Base-by-base conservation (phyloP, 129 eudicot species). In the sunflower (Helianthus annuus) region DNA sequence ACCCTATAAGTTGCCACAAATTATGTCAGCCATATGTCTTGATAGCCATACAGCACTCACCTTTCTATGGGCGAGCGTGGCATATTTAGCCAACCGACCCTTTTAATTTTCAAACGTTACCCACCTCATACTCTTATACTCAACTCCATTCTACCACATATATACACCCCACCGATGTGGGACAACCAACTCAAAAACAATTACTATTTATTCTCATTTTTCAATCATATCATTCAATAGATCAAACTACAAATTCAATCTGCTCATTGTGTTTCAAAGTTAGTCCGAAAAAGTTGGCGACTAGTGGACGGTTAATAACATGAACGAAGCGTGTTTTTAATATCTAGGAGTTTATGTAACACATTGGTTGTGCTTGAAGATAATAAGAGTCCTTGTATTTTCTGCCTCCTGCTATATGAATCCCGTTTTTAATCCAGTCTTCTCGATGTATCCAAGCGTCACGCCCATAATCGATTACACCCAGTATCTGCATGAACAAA, bases 31-130 rank as follows among this genome's bases (percentile, higher is more conserved):
- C 97, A 91, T 91, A 91, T 91, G 92, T 91, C 97, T 91, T 84
- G 97, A 91, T 91, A 80, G 83, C 96, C 96, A 88, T 91, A 85
- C 97, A 79, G 92, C 97, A 83, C 88, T 66, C 88, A 78, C 97
- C 90, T 19, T 0, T 34, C 66, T 5, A 74, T 19, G 84, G 81
- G 87, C 73, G 64, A 76, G 81, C 83, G 81, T 78, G 96, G 92
- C 97, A 91, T 84, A 91, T 88, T 91, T 91, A 91, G 97, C 96
- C 97, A 91, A 82, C 96, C 81, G 90, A 88, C 96, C 96, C 92
- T 91, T 88, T 88, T 88, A 80, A 64, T 2, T 14, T 77, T 75
- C 0, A 1, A 58, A 4, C 0, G 0, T 0, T 0, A 0, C 55
- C 57, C 19, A 0, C 15, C 56, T 8, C 60, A 58, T 10, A 3